Evolutionary conservation across 805 yeast genomes (phyloP).

Genomic region (Ogataea corticis): DNA sequence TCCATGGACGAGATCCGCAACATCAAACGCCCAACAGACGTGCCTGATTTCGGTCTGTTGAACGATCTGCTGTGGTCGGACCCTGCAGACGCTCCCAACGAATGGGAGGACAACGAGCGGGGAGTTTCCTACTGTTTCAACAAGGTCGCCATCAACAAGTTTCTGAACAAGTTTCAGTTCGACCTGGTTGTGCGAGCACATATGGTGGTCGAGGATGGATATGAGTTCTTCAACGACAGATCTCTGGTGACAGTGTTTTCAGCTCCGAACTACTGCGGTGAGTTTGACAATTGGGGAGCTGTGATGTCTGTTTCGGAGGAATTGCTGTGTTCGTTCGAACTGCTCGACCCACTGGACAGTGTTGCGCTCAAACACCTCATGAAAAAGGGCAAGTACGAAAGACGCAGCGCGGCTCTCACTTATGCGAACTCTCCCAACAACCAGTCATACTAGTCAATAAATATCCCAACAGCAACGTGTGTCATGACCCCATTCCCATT

Average conservation of each 20-base stretch:
- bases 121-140: slow-evolving; percentile 82
- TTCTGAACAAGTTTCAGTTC: slow-evolving; percentile 70
- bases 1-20: slow-evolving; percentile 73
- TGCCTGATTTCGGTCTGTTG: slow-evolving; percentile 78
- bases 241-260: slow-evolving; percentile 71
- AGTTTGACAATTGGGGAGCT: slow-evolving; percentile 94
- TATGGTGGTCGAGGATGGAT: slow-evolving; percentile 85
- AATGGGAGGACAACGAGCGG: slow-evolving; percentile 87
- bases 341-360: slow-evolving; percentile 90
- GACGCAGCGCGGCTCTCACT: slow-evolving; percentile 55
- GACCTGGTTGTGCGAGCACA: slow-evolving; percentile 84
- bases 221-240: slow-evolving; percentile 72
- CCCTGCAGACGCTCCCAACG: slow-evolving; percentile 79
- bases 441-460: slow-evolving; percentile 11
- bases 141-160: slow-evolving; percentile 77
- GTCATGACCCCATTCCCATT: slow-evolving; percentile 5
- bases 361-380: slow-evolving; percentile 91
- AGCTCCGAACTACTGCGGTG: slow-evolving; percentile 82
- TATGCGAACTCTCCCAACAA: slow-evolving; percentile 23
- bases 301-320: slow-evolving; percentile 97
- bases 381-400: slow-evolving; percentile 89
- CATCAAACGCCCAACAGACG: slow-evolving; percentile 81
- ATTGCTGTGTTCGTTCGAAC: slow-evolving; percentile 86
- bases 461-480: neutral
- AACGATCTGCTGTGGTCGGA: slow-evolving; percentile 83